A percentile compares a stretch with the other conserved stretches of the same genome.
These are phyloP conservation scores for Sutorius eximius DNA, from an alignment of 1,284 basidiomycete genomes.

Conservation along the genomic window DNA sequence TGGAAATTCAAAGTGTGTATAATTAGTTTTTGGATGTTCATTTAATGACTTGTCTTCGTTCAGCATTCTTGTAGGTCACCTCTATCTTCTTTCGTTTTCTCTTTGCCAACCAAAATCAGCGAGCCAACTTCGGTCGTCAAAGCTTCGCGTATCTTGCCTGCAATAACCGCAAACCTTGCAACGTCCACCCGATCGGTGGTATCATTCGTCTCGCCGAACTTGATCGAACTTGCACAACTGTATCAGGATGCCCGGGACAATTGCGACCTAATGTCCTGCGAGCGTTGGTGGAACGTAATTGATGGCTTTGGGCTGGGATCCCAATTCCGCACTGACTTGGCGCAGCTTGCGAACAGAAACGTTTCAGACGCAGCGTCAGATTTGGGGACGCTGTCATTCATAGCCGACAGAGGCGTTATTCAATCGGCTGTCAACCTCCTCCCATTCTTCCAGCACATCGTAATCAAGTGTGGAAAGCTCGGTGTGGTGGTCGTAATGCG, in stretches of 20 bases:
- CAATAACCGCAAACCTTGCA: slow-evolving; percentile 45
- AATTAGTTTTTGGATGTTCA: neutral
- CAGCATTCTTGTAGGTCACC: slow-evolving; percentile 61
- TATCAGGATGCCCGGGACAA: slow-evolving; percentile 54
- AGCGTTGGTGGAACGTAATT: slow-evolving; percentile 64
- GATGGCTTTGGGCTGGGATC: slow-evolving; percentile 62
- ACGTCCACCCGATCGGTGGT: slow-evolving; percentile 45
- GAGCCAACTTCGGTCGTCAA: slow-evolving; percentile 90
- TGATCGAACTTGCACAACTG: slow-evolving; percentile 71
- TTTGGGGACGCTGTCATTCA: slow-evolving; percentile 58
- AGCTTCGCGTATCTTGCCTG: slow-evolving; percentile 67
- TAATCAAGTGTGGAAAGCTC: slow-evolving; percentile 79
- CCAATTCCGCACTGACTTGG: slow-evolving; percentile 64
- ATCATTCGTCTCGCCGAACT: slow-evolving; percentile 76
- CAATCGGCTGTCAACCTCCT: slow-evolving; percentile 80
- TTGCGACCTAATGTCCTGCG: slow-evolving; percentile 50
- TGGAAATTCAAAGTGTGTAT: slow-evolving; percentile 54
- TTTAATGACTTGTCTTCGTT: slow-evolving; percentile 6
- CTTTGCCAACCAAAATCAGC: slow-evolving; percentile 37
- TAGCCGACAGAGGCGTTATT: slow-evolving; percentile 65
- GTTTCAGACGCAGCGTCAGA: slow-evolving; percentile 41
- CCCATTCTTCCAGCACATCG: slow-evolving; percentile 76
- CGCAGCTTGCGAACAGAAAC: slow-evolving; percentile 51
- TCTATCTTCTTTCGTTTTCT: neutral
- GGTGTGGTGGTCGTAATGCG: slow-evolving; percentile 69